These are phyloP conservation scores for Arachis stenosperma DNA, from an alignment of 306 rosid genomes.

Conservation along the genomic window DNA sequence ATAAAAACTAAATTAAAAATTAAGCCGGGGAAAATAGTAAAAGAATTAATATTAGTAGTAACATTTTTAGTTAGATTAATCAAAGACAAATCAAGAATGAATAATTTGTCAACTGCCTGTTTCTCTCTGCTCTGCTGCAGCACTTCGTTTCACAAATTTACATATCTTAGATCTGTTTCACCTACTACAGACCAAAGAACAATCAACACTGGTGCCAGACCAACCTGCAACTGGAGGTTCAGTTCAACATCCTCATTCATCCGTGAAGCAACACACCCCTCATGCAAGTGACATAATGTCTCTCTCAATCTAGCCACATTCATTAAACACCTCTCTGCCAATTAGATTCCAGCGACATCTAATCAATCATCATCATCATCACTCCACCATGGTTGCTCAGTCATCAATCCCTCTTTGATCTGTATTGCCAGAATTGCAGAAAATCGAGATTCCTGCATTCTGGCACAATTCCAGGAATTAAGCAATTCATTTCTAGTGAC, in stretches of 20 bases:
- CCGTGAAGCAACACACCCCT: neutral
- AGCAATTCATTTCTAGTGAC: neutral
- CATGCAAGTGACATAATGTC: neutral
- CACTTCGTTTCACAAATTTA: neutral
- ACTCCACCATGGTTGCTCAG: neutral
- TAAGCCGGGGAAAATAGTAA: neutral
- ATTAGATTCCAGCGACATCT: neutral
- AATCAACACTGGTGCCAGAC: neutral
- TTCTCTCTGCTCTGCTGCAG: neutral
- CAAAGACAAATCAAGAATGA: neutral
- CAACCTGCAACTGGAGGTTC: neutral
- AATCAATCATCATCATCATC: neutral
- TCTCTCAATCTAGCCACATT: neutral
- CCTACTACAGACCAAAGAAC: neutral
- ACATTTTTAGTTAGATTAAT: constrained; percentile 1
- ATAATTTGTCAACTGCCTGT: neutral
- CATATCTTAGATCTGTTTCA: neutral
- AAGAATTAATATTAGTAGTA: neutral
- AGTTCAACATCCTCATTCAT: neutral
- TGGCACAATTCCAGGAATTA: neutral
- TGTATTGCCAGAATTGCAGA: neutral
- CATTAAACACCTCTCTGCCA: neutral
- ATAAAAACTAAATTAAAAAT: constrained; percentile 6
- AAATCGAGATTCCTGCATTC: constrained; percentile 8
- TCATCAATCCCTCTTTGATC: neutral